Conservation (phyloP, 108 stramenopile species). For the Nitzschia putrida region DNA sequence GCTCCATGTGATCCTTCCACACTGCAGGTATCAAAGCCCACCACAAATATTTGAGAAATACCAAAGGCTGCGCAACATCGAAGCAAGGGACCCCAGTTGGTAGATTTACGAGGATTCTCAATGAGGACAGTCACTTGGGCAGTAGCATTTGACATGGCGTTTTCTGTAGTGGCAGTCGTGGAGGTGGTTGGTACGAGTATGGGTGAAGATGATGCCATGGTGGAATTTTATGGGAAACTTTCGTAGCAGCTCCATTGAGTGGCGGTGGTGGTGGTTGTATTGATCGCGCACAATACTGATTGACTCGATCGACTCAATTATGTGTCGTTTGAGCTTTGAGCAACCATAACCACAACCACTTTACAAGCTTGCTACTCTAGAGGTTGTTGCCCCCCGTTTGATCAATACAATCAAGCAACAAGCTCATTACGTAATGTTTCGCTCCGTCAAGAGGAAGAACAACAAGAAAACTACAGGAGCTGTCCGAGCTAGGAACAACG, state of each 20-base stretch:
- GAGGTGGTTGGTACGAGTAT: not conserved
- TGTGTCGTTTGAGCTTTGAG: too few relatives aligned
- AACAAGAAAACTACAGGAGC: constrained; percentile 13
- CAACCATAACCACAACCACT: too few relatives aligned
- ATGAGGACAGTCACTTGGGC: constrained; percentile 59
- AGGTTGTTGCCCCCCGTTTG: too few relatives aligned
- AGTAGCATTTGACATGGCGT: not conserved
- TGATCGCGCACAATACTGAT: too few relatives aligned
- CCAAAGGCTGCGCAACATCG: constrained; percentile 83
- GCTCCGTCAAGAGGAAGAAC: constrained; percentile 18
- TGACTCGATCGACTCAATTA: too few relatives aligned
- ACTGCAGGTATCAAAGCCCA: constrained; percentile 69
- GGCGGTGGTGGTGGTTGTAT: too few relatives aligned
- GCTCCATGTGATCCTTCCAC: constrained; percentile 78
- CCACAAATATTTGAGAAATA: constrained; percentile 59
- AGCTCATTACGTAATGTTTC: constrained; percentile 3
- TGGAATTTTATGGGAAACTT: not conserved
- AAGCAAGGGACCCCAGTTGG: constrained; percentile 75
- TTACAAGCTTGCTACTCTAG: too few relatives aligned
- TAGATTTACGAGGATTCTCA: constrained; percentile 77
- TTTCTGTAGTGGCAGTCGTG: not conserved
- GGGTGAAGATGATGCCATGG: constrained; percentile 1
- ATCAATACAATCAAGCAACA: too few relatives aligned
- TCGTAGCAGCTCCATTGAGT: too few relatives aligned
- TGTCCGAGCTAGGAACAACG: constrained; percentile 27